A percentile compares a stretch with the other conserved stretches of the same genome.
phyloP scores from a whole-genome alignment of 2,329 filamentous ascomycete species.

The Paraphaeosphaeria sporulosa region DNA sequence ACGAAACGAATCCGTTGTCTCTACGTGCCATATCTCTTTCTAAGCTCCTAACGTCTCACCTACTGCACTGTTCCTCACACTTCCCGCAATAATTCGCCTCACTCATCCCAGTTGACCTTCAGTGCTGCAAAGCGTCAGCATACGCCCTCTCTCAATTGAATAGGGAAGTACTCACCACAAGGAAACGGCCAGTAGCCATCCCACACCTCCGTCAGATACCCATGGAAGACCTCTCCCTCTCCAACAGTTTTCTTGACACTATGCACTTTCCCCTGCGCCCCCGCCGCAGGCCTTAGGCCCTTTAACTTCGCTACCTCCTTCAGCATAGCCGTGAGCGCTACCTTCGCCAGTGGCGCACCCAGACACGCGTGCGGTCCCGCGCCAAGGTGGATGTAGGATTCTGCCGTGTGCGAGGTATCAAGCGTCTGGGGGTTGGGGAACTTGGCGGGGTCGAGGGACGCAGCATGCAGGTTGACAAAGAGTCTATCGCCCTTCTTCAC shows the following conservation, averaged over 20 bases:
- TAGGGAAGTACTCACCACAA: slow-evolving; percentile 49
- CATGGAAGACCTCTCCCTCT: slow-evolving; percentile 47
- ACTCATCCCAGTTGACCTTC: slow-evolving; percentile 42
- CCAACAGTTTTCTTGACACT: slow-evolving; percentile 42
- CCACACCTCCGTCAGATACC: slow-evolving; percentile 58
- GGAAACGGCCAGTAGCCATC: slow-evolving; percentile 58
- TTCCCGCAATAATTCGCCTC: no score
- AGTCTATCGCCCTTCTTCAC: slow-evolving; percentile 50
- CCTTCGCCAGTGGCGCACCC: slow-evolving; percentile 52
- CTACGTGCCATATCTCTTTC: no score
- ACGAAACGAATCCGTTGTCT: no score
- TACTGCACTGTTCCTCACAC: no score
- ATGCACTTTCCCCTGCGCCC: slow-evolving; percentile 51
- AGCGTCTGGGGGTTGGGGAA: slow-evolving; percentile 54
- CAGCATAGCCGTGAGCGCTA: slow-evolving; percentile 56
- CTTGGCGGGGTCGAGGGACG: slow-evolving; percentile 46
- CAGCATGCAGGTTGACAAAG: slow-evolving; percentile 54
- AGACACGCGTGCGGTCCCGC: slow-evolving; percentile 54
- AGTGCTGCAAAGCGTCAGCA: slow-evolving; percentile 23
- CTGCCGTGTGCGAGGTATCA: slow-evolving; percentile 48
- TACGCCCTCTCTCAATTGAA: neutral
- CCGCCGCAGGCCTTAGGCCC: slow-evolving; percentile 49
- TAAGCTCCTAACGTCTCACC: no score
- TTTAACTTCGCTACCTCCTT: slow-evolving; percentile 52
- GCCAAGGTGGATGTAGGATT: slow-evolving; percentile 55